Conservation (phyloP, 306 rosid species). For the Quercus aquifolioides region DNA sequence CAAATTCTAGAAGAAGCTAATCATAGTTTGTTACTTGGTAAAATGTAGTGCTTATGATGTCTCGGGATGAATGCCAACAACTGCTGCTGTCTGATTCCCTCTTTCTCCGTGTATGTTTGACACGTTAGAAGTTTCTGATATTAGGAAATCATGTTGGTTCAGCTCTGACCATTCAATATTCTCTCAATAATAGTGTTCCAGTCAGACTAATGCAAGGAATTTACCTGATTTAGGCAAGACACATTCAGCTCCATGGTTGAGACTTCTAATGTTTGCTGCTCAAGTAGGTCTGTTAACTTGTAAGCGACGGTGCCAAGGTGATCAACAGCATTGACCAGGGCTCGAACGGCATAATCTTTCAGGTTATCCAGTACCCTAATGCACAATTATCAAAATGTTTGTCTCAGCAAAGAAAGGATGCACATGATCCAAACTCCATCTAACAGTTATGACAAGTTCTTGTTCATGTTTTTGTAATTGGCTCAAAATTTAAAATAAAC, state of each 20-base stretch:
- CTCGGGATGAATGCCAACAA: slow-evolving; percentile 74
- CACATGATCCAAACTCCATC: slow-evolving; percentile 10
- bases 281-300: slow-evolving; percentile 81
- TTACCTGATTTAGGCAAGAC: slow-evolving; percentile 73
- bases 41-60: slow-evolving; percentile 90
- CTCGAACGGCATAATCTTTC: slow-evolving; percentile 89
- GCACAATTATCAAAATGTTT: not conserved
- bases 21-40: slow-evolving; percentile 51
- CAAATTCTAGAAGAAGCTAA: slow-evolving; percentile 28
- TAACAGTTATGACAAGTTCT: not conserved
- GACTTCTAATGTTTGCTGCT: slow-evolving; percentile 69
- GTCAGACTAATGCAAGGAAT: not conserved
- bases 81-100: slow-evolving; percentile 89
- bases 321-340: slow-evolving; percentile 92
- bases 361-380: slow-evolving; percentile 82
- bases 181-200: not conserved
- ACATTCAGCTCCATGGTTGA: slow-evolving; percentile 71
- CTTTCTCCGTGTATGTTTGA: slow-evolving; percentile 64
- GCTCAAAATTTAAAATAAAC: not conserved
- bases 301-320: slow-evolving; percentile 98
- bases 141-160: slow-evolving; percentile 26
- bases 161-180: slow-evolving; percentile 17
- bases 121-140: slow-evolving; percentile 76
- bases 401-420: slow-evolving; percentile 1
- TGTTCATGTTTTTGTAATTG: not conserved